These are phyloP conservation scores for Starmerella scarabaei DNA, from an alignment of 805 yeast species.

Conservation along the genomic window DNA sequence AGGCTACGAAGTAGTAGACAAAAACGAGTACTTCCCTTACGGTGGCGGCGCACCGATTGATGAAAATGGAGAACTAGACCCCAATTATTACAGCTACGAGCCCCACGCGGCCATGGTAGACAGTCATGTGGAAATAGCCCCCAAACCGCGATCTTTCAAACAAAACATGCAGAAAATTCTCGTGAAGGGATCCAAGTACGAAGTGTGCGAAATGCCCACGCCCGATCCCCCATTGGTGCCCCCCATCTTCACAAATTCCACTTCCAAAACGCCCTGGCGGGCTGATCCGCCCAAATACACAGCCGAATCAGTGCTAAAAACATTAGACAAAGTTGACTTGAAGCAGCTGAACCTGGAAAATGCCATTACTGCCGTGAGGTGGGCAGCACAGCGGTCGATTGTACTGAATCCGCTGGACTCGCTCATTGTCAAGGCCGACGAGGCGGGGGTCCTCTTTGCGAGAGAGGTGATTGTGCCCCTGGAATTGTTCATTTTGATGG, in stretches of 20 bases:
- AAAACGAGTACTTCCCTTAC: constrained; percentile 13
- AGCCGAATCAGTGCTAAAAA: not conserved
- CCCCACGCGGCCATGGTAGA: constrained; percentile 18
- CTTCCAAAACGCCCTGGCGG: not conserved
- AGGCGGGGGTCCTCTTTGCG: no score
- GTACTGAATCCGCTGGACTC: constrained; percentile 9
- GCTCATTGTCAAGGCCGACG: constrained; percentile 1
- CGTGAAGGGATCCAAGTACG: constrained; percentile 13
- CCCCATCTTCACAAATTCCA: not conserved
- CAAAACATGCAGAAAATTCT: constrained; percentile 6
- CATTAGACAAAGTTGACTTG: not conserved
- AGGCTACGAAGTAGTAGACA: no score
- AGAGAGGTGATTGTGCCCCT: constrained; percentile 1
- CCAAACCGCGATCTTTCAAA: constrained; percentile 1
- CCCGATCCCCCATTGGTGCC: not conserved
- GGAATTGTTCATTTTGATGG: constrained; percentile 15
- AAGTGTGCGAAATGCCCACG: constrained; percentile 1
- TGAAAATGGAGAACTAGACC: not conserved
- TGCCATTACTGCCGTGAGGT: not conserved
- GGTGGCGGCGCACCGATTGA: constrained; percentile 14
- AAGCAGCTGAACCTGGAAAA: not conserved
- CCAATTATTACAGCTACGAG: constrained; percentile 13
- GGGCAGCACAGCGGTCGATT: constrained; percentile 3
- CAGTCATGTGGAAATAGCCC: constrained; percentile 6
- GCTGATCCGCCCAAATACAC: not conserved